phyloP scores from a whole-genome alignment of 2,329 filamentous ascomycete genomes.

The Pestalotiopsis sp. region DNA sequence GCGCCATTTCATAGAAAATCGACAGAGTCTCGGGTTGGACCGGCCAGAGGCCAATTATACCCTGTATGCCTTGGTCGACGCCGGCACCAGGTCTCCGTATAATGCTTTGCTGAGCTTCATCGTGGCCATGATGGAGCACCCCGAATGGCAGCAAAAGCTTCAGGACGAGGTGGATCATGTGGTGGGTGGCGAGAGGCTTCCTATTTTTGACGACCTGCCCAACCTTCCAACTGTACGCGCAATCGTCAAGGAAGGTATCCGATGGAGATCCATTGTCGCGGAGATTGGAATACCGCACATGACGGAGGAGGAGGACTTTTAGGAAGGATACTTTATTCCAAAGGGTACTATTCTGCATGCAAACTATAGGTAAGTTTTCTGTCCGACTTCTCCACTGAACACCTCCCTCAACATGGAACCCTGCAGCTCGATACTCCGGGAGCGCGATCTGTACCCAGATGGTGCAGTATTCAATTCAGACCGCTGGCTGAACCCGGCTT shows the following conservation, averaged over 20 bases:
- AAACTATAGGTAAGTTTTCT: conserved; percentile 10
- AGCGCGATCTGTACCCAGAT: conserved; percentile 28
- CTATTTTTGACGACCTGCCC: conserved; percentile 5
- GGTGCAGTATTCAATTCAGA: conserved; percentile 27
- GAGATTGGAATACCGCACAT: conserved; percentile 15
- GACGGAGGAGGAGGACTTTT: conserved; percentile 15
- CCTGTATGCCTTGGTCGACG: conserved; percentile 4
- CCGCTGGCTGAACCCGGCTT: conserved; percentile 27
- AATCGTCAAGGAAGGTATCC: conserved; percentile 9
- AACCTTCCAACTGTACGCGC: conserved; percentile 9
- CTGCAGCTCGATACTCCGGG: conserved; percentile 19
- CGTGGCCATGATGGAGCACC: conserved; percentile 14
- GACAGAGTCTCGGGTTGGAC: background rate
- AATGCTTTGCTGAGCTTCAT: conserved; percentile 8
- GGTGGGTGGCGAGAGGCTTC: conserved; percentile 19
- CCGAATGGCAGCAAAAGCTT: conserved; percentile 9
- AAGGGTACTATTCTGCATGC: conserved; percentile 15
- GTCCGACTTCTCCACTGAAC: background rate
- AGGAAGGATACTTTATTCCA: conserved; percentile 16
- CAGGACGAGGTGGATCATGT: conserved; percentile 12
- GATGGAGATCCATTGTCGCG: conserved; percentile 14
- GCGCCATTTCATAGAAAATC: conserved; percentile 4
- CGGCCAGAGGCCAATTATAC: background rate
- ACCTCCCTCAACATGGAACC: background rate
- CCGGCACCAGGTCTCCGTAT: conserved; percentile 6